Percentiles rank a stretch among this genome's conserved stretches.
These are phyloP conservation scores for slime mould (Dictyostelium discoideum) DNA, from an alignment of 78 protist genomes.

Conservation along the genomic window dicty_2.7 NC_007088.5:7020501-7021000, in stretches of 20 bases:
- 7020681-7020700: too few relatives aligned
- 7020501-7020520: background rate
- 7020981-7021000: conserved; percentile 42
- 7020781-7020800: conserved; percentile 31
- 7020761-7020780: conserved; percentile 17
- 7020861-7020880: background rate
- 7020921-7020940: conserved; percentile 59
- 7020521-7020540: background rate
- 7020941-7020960: background rate
- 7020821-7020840: background rate
- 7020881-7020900: background rate
- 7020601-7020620: background rate
- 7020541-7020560: too few relatives aligned
- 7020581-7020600: too few relatives aligned
- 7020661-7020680: too few relatives aligned
- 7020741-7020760: background rate
- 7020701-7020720: too few relatives aligned
- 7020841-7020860: background rate
- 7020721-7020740: background rate
- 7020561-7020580: too few relatives aligned
- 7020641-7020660: too few relatives aligned
- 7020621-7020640: too few relatives aligned
- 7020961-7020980: conserved; percentile 44
- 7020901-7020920: conserved; percentile 21
- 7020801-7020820: conserved; percentile 28